These are phyloP conservation scores for Moricandia moricandioides DNA, from an alignment of 345 rosid genomes.

Conservation along the genomic window DNA sequence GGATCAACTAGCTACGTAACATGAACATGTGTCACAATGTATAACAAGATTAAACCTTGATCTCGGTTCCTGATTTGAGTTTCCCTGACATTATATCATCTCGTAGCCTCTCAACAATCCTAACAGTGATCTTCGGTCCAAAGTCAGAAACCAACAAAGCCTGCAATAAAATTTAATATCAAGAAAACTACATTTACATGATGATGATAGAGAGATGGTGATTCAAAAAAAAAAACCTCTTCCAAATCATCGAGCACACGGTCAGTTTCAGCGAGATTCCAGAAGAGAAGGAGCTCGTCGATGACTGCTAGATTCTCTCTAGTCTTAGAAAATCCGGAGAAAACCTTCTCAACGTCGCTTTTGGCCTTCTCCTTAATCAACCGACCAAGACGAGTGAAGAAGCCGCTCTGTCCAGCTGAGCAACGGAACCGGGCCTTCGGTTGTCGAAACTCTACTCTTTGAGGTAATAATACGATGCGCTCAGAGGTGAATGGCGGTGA, in stretches of 20 bases:
- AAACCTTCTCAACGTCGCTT: slow-evolving; percentile 81
- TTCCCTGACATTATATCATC: slow-evolving; percentile 76
- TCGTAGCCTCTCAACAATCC: slow-evolving; percentile 82
- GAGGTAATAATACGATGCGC: neutral
- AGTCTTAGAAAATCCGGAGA: slow-evolving; percentile 90
- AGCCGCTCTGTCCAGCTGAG: slow-evolving; percentile 74
- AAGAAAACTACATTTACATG: neutral
- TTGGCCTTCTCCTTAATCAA: slow-evolving; percentile 87
- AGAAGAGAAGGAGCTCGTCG: slow-evolving; percentile 85
- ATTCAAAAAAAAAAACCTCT: slow-evolving; percentile 48
- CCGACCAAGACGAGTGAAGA: slow-evolving; percentile 83
- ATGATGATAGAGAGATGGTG: neutral
- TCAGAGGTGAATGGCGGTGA: slow-evolving; percentile 30
- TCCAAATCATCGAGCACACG: slow-evolving; percentile 88
- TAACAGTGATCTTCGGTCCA: slow-evolving; percentile 80
- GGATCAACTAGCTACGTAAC: slow-evolving; percentile 3
- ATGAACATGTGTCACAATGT: neutral
- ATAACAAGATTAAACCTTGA: slow-evolving; percentile 48
- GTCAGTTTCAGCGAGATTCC: slow-evolving; percentile 94
- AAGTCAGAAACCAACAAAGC: slow-evolving; percentile 88
- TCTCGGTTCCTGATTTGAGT: slow-evolving; percentile 85
- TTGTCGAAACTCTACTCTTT: slow-evolving; percentile 18
- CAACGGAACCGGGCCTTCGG: slow-evolving; percentile 44
- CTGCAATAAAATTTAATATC: slow-evolving; percentile 34
- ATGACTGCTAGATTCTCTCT: slow-evolving; percentile 87